A percentile compares a stretch with the other conserved stretches of the same genome.
Evolutionary conservation across 257 asterid species (phyloP).

Genomic region (Thymus quinquecostatus): DNA sequence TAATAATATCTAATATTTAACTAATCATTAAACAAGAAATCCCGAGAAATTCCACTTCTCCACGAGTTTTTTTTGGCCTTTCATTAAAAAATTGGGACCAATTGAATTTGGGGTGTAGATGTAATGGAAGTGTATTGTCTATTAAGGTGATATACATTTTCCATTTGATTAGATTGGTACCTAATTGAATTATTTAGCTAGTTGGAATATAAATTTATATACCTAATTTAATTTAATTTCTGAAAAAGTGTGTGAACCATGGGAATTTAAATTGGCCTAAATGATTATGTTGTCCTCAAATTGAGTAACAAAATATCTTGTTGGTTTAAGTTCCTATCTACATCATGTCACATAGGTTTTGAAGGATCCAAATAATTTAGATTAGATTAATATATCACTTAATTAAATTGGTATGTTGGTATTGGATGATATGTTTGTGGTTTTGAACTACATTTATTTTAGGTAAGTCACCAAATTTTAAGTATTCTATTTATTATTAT

Average conservation of each 20-base stretch:
- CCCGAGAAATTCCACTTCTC: constrained; percentile 16
- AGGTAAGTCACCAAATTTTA: no score
- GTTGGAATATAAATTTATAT: not conserved
- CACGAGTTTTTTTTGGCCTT: constrained; percentile 22
- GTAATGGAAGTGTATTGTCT: constrained; percentile 22
- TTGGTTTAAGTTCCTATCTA: not conserved
- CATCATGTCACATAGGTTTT: no score
- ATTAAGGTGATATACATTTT: not conserved
- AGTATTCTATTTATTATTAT: no score
- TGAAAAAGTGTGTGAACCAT: not conserved
- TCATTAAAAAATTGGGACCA: constrained; percentile 30
- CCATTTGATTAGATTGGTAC: constrained; percentile 19
- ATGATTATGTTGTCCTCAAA: not conserved
- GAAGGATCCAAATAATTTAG: no score
- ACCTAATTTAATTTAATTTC: not conserved
- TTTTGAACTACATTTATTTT: no score
- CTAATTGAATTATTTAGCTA: not conserved
- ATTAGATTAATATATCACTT: no score
- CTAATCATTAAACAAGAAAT: constrained; percentile 30
- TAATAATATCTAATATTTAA: constrained; percentile 14
- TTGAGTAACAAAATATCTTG: not conserved
- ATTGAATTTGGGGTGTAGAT: constrained; percentile 19
- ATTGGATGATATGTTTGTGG: no score
- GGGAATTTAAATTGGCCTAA: not conserved
- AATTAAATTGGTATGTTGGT: no score